Conservation (phyloP, 805 yeast species). For the Nematodospora valgi region DNA sequence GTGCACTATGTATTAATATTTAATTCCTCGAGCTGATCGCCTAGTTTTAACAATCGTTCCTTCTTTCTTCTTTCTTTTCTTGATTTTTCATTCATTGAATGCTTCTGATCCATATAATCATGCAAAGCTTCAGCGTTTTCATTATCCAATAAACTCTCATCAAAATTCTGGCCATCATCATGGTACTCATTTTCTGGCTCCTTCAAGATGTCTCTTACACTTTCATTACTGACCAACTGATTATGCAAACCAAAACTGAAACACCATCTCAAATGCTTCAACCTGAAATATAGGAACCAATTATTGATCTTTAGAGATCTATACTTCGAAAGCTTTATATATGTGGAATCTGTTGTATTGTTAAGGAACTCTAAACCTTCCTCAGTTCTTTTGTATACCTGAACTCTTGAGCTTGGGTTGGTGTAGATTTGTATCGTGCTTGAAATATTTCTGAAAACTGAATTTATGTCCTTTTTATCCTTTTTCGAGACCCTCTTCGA, state of each 20-base stretch:
- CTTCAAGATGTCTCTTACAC: conserved; percentile 32
- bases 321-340: conserved; percentile 43
- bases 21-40: conserved; percentile 30
- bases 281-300: conserved; percentile 49
- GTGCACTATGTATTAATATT: conserved; percentile 10
- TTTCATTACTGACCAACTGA: conserved; percentile 40
- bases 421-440: conserved; percentile 43
- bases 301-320: conserved; percentile 45
- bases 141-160: conserved; percentile 12
- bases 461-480: conserved; percentile 57
- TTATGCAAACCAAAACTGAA: conserved; percentile 50
- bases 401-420: conserved; percentile 30
- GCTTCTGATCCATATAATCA: conserved; percentile 14
- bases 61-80: conserved; percentile 34
- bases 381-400: conserved; percentile 32
- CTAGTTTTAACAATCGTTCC: conserved; percentile 33
- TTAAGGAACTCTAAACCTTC: conserved; percentile 32
- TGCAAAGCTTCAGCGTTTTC: conserved; percentile 6
- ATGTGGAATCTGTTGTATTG: conserved; percentile 29
- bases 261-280: conserved; percentile 48
- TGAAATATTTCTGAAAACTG: conserved; percentile 57
- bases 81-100: conserved; percentile 26
- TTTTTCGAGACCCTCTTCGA: conserved; percentile 58
- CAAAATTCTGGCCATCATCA: conserved; percentile 12
- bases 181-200: conserved; percentile 26